Conservation (phyloP, 2,329 filamentous ascomycete genomes). For the Pezicula rhizophila region DNA sequence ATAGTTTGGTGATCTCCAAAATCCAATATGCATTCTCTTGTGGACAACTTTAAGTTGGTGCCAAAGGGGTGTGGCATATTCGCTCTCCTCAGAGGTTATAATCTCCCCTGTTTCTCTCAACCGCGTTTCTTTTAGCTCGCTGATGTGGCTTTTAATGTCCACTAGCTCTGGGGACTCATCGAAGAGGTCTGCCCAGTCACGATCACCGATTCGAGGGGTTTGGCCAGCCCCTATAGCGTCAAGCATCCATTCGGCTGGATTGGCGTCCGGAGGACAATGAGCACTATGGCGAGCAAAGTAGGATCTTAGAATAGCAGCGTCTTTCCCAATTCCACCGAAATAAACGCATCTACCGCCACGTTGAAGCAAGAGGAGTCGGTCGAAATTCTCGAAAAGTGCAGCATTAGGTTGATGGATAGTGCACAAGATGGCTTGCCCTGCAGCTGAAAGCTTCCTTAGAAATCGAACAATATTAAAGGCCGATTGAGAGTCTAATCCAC, state of each 20-base stretch:
- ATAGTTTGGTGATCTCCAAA: constrained; percentile 85
- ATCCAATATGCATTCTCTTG: constrained; percentile 67
- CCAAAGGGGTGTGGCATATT: constrained; percentile 74
- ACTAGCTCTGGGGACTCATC: constrained; percentile 50
- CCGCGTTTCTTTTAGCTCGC: constrained; percentile 47
- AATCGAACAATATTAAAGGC: constrained; percentile 57
- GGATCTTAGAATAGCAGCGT: constrained; percentile 50
- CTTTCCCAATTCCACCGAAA: constrained; percentile 60
- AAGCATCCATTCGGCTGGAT: constrained; percentile 58
- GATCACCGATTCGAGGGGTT: constrained; percentile 53
- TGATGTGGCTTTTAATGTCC: constrained; percentile 48
- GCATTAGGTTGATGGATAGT: constrained; percentile 67
- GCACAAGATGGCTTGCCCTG: constrained; percentile 63
- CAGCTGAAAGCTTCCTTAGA: constrained; percentile 49
- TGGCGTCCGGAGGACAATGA: constrained; percentile 45
- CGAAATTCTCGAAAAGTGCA: constrained; percentile 65
- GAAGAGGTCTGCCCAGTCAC: constrained; percentile 60
- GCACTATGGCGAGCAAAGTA: constrained; percentile 39
- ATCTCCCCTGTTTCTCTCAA: constrained; percentile 35
- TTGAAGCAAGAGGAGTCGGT: constrained; percentile 57
- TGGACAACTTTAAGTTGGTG: constrained; percentile 76
- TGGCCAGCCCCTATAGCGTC: constrained; percentile 60
- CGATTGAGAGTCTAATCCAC: constrained; percentile 51
- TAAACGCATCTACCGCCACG: constrained; percentile 61
- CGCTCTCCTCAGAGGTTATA: constrained; percentile 46